Evolutionary conservation across 768 basidiomycete species (phyloP), one percentile per base, ranked within the genome.

Genomic region (Leucocoprinus leucothites): DNA sequence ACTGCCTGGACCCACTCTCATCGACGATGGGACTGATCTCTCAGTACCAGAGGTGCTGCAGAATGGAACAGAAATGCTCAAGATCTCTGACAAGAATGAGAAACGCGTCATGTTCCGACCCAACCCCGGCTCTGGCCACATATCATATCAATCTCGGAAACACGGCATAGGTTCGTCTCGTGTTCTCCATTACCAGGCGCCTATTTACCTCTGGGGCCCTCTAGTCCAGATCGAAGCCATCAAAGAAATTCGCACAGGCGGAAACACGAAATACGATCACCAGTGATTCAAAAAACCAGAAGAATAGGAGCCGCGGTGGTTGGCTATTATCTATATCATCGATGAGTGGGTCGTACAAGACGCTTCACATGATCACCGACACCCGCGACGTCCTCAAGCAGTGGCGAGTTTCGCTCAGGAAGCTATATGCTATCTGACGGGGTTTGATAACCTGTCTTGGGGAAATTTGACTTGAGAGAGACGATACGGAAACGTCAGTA

Each of bases 211-310:
- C n/a, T n/a, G 24, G 1, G 19, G 22, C 28, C 11, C 42, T 50
- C 21, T 38, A 95, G 94, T 96, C 43, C 82, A 87, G 0, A 86
- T 97, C 63, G 91, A 91, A 65, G 79, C 82, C 60, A 90, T 97
- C 68, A 89, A 91, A 51, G 94, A 96, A 65, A 80, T 97, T 26
- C 86, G 94, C 14, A 78, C 85, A 0, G 89, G 87, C 14, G 64
- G 78, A 4, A 85, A 91, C 26, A 84, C 88, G 1, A 75, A 80
- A 18, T 85, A 86, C 66, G 86, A 91, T 65, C 84, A 86, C 51
- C 76, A 82, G 45, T 84, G 85, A 61, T 87, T 87, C 70, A 81
- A 82, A 75, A 75, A 85, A 38, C 73, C 87, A 0, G 69, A 75
- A 46, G 79, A 83, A 50, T 77, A 78, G 54, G 86, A 89, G 61